A percentile compares a stretch with the other conserved stretches of the same genome.
Evolutionary conservation across 2,329 filamentous ascomycete genomes (phyloP).

Genomic region (Plectosphaerella cucumerina): DNA sequence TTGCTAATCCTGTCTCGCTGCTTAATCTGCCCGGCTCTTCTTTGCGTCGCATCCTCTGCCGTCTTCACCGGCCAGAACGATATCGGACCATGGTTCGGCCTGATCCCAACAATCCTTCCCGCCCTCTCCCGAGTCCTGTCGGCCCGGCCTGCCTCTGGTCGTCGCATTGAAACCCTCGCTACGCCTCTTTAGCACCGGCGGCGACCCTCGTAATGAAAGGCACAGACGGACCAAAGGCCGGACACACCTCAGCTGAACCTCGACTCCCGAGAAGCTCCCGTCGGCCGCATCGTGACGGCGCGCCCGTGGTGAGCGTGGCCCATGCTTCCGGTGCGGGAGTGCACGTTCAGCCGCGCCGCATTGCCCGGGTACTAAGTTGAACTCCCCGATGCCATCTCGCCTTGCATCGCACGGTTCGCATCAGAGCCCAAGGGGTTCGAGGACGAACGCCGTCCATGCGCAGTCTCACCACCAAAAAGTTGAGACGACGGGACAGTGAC

Average conservation of each 20-base stretch:
- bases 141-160: not conserved
- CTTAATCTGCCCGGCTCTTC: not conserved
- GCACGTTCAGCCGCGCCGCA: not conserved
- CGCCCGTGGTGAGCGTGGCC: not conserved
- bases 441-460: not conserved
- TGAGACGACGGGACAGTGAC: not conserved
- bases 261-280: not conserved
- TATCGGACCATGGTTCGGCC: not conserved
- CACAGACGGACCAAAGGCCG: no score
- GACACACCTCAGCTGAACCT: not conserved
- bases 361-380: not conserved
- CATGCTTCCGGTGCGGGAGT: not conserved
- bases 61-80: not conserved
- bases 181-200: not conserved
- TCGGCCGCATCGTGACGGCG: not conserved
- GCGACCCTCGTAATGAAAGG: no score
- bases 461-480: not conserved
- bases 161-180: not conserved
- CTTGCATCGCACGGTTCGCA: not conserved
- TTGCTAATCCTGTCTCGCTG: not conserved
- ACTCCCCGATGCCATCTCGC: not conserved
- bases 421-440: not conserved
- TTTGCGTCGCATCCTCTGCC: not conserved
- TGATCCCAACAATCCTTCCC: not conserved
- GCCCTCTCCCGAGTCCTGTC: not conserved